Percentiles rank a stretch among this genome's conserved stretches.
Evolutionary conservation across 371 early-diverging fungal genomes (phyloP).

Genomic region (Rhizomucor miehei): DNA sequence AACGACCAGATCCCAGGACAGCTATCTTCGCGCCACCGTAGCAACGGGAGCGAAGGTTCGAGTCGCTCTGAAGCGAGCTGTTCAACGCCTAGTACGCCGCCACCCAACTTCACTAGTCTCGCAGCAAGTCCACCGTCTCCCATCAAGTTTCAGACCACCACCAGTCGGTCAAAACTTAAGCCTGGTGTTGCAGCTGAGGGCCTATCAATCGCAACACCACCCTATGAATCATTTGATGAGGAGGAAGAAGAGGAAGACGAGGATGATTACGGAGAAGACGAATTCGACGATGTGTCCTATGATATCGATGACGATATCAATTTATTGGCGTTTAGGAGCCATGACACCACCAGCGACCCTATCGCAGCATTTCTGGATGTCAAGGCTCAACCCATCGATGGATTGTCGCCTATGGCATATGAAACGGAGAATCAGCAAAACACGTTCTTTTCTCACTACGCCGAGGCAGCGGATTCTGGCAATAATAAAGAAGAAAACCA

Average conservation of each 20-base stretch:
- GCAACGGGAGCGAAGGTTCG: constrained; percentile 11
- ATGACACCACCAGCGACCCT: constrained; percentile 2
- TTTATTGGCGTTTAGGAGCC: background rate
- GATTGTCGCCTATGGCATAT: constrained; percentile 13
- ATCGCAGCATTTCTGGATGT: background rate
- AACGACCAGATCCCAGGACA: background rate
- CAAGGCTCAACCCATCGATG: background rate
- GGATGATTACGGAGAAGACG: background rate
- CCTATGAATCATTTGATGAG: background rate
- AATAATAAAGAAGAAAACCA: constrained; percentile 10
- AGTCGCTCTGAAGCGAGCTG: constrained; percentile 2
- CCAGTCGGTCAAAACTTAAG: no score
- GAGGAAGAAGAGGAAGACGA: constrained; percentile 1
- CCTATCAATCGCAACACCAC: background rate
- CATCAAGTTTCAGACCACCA: no score
- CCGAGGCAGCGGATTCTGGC: background rate
- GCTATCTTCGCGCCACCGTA: constrained; percentile 7
- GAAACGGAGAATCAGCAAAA: constrained; percentile 14
- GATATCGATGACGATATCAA: background rate
- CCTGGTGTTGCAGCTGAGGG: no score
- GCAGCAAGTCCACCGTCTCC: no score
- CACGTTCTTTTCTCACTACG: constrained; percentile 12
- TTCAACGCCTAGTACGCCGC: constrained; percentile 2
- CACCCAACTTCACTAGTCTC: constrained; percentile 1
- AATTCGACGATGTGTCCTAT: background rate